Evolutionary conservation across 106 monocot genomes (phyloP), one percentile per base, ranked within the genome.

Genomic region (Dioscorea alata): DNA sequence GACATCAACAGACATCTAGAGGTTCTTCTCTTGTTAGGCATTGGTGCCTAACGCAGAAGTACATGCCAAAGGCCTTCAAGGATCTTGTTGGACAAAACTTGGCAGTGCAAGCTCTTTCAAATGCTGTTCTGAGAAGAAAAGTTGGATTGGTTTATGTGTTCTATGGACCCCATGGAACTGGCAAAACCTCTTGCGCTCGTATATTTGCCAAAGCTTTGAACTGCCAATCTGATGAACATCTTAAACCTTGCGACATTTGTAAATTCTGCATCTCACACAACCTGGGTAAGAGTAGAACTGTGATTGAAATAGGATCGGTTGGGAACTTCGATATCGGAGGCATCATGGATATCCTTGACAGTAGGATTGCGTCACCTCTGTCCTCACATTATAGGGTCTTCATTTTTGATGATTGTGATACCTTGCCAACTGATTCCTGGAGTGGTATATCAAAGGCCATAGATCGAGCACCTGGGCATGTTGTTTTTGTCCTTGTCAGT

Each of bases 81-180:
- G 99, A 90, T 76, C 67, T 99, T 53, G 85, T 90, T n/a, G 99
- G 93, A 19, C 99, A 99, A 56, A 99, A 76, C 62, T 85, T 90
- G 77, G 93, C 85, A 8, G 87, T 90, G 23, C 92, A 90, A 76
- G 99, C 99, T 60, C 87, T 99, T 73, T 81, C 93, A 51, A 99
- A 99, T 69, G 85, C 99, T 58, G 68, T 90, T 25, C 48, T 75
- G 33, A 93, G 90, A 74, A 83, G 71, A 71, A 93, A 87, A 65
- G 80, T 99, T 77, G 92, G 90, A 21, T 54, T 85, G 32, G 59
- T 93, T 63, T 99, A 99, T 74, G 87, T 92, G 12, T 93, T 99
- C 67, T 85, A 99, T 69, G 99, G 99, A 10, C 81, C 93, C 69
- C 92, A 90, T 74, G 99, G 99, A 4, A 93, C 99, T 12, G 99